Percentiles rank a stretch among this genome's conserved stretches.
phyloP scores from a whole-genome alignment of 2,329 filamentous ascomycete species.

The Fusarium sp. region DNA sequence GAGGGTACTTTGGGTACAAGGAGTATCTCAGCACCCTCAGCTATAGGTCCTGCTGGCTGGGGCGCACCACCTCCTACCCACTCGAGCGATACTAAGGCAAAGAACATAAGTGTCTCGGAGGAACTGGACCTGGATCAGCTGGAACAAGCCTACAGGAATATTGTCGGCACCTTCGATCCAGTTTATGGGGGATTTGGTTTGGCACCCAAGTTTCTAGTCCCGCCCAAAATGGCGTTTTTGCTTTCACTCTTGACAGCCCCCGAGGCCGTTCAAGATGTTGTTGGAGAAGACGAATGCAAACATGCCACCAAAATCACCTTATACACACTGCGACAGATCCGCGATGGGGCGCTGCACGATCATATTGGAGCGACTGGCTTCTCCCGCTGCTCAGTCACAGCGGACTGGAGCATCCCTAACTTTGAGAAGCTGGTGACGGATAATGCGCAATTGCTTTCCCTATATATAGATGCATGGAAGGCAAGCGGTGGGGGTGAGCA shows the following conservation, averaged over 20 bases:
- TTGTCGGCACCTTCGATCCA: constrained; percentile 82
- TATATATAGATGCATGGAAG: constrained; percentile 89
- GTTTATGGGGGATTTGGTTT: constrained; percentile 82
- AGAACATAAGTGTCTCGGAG: constrained; percentile 61
- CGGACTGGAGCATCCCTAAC: constrained; percentile 93
- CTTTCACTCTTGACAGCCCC: constrained; percentile 79
- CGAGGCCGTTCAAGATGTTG: constrained; percentile 80
- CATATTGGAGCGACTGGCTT: constrained; percentile 67
- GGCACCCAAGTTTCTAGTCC: constrained; percentile 90
- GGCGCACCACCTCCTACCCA: constrained; percentile 47
- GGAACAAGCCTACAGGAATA: constrained; percentile 88
- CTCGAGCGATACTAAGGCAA: constrained; percentile 34
- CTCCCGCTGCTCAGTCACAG: constrained; percentile 84
- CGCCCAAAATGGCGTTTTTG: constrained; percentile 85
- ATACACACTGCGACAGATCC: constrained; percentile 80
- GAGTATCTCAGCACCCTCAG: constrained; percentile 47
- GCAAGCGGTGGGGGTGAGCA: constrained; percentile 62
- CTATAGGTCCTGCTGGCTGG: constrained; percentile 48
- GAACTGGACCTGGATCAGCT: constrained; percentile 89
- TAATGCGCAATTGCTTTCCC: constrained; percentile 83
- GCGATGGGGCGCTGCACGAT: constrained; percentile 65
- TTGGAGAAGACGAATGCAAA: constrained; percentile 82
- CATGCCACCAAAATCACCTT: constrained; percentile 83
- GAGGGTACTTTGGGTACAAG: constrained; percentile 78
- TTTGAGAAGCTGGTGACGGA: constrained; percentile 98